phyloP scores from a whole-genome alignment of 2,329 filamentous ascomycete genomes.

The Aspergillus sp. region DNA sequence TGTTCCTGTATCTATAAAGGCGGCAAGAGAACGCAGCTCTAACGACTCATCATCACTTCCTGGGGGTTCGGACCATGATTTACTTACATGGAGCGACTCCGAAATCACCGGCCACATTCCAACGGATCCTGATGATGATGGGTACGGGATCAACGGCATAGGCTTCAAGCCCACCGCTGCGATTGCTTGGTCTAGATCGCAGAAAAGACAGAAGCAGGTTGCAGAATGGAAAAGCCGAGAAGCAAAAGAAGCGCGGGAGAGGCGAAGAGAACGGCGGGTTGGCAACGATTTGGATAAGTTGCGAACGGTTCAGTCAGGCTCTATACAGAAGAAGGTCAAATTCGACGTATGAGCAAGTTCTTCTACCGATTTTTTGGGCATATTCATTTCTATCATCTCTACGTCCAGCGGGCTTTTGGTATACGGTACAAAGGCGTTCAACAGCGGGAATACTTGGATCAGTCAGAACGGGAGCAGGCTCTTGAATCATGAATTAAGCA shows the following conservation, averaged over 20 bases:
- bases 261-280: slow-evolving; percentile 53
- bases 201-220: slow-evolving; percentile 59
- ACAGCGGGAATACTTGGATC: slow-evolving; percentile 10
- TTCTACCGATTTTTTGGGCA: background rate
- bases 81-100: slow-evolving; percentile 56
- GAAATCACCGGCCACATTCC: slow-evolving; percentile 64
- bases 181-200: slow-evolving; percentile 56
- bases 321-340: slow-evolving; percentile 42
- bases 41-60: slow-evolving; percentile 36
- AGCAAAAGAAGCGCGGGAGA: slow-evolving; percentile 58
- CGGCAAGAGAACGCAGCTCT: slow-evolving; percentile 26
- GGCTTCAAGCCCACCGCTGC: slow-evolving; percentile 63
- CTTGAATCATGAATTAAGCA: slow-evolving; percentile 7
- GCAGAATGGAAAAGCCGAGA: slow-evolving; percentile 61
- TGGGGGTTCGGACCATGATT: slow-evolving; percentile 26
- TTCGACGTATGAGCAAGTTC: slow-evolving; percentile 33
- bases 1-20: slow-evolving; percentile 20
- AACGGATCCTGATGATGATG: slow-evolving; percentile 59
- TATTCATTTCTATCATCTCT: background rate
- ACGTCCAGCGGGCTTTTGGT: slow-evolving; percentile 1
- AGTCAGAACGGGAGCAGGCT: slow-evolving; percentile 16
- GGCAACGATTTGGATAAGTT: slow-evolving; percentile 27
- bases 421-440: slow-evolving; percentile 4
- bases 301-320: slow-evolving; percentile 27
- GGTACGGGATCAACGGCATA: slow-evolving; percentile 63